Percentiles rank a stretch among this genome's conserved stretches.
phyloP scores from a whole-genome alignment of 257 asterid genomes.

The Solanum appendiculatum region DNA sequence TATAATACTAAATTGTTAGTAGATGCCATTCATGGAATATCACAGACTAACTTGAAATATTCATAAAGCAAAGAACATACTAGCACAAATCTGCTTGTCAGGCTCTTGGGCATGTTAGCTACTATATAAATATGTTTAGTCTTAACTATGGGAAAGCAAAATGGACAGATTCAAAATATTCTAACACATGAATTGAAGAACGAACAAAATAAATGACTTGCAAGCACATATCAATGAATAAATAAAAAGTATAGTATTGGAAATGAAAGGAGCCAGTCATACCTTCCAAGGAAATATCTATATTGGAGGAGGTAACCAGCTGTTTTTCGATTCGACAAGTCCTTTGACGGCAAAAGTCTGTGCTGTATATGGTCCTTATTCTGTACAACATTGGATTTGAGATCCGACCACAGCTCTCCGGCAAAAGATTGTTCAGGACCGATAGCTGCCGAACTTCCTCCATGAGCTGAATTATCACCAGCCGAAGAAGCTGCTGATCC shows the following conservation, averaged over 20 bases:
- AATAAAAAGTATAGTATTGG: neutral
- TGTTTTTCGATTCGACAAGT: conserved; percentile 70
- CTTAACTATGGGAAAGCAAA: neutral
- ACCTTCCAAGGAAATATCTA: conserved; percentile 77
- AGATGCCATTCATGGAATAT: neutral
- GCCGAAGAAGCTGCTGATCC: conserved; percentile 15
- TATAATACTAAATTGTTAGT: neutral
- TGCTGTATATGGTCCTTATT: conserved; percentile 36
- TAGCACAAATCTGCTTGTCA: neutral
- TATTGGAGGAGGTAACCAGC: conserved; percentile 58
- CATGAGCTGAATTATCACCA: conserved; percentile 15
- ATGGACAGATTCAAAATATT: neutral
- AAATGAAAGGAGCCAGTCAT: neutral
- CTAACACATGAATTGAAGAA: neutral
- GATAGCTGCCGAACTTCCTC: conserved; percentile 17
- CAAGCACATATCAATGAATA: neutral
- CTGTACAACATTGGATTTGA: conserved; percentile 43
- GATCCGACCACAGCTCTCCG: conserved; percentile 58
- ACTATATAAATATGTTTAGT: neutral
- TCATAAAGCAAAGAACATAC: neutral
- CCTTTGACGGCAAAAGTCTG: conserved; percentile 53
- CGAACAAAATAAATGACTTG: neutral
- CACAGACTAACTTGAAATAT: neutral
- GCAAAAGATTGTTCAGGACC: conserved; percentile 42
- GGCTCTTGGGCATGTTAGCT: neutral